These are phyloP conservation scores for Hypoxylon subgilvum DNA, from an alignment of 495 filamentous ascomycete species.

Conservation along the genomic window DNA sequence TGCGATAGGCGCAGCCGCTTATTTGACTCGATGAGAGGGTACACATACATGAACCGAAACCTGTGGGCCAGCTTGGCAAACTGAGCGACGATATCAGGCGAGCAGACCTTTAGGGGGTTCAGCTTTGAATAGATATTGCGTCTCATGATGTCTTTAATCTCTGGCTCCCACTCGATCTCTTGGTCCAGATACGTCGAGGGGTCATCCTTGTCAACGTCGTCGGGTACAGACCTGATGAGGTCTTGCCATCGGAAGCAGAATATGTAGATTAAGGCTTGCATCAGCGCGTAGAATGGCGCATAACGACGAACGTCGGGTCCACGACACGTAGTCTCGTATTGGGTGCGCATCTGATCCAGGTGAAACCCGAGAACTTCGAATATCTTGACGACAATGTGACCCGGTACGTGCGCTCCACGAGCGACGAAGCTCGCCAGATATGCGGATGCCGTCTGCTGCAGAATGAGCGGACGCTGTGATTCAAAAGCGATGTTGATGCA, in stretches of 20 bases:
- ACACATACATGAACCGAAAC: conserved; percentile 85
- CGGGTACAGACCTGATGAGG: conserved; percentile 64
- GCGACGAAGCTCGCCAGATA: conserved; percentile 94
- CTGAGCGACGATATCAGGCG: conserved; percentile 85
- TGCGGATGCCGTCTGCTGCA: conserved; percentile 83
- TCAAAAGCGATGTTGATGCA: conserved; percentile 62
- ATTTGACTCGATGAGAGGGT: conserved; percentile 85
- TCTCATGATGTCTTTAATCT: conserved; percentile 72
- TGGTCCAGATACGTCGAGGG: conserved; percentile 59
- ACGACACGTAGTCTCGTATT: conserved; percentile 70
- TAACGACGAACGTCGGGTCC: conserved; percentile 86
- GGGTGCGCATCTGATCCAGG: conserved; percentile 67
- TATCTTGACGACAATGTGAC: conserved; percentile 75
- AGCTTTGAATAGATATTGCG: conserved; percentile 81
- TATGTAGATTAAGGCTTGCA: conserved; percentile 90
- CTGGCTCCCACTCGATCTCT: conserved; percentile 74
- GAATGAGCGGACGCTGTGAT: conserved; percentile 64
- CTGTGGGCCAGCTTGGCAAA: conserved; percentile 87
- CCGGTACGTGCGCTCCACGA: conserved; percentile 77
- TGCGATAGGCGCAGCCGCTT: conserved; percentile 76
- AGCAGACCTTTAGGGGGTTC: conserved; percentile 95
- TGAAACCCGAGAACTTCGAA: conserved; percentile 76
- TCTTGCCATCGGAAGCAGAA: conserved; percentile 99
- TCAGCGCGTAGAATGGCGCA: conserved; percentile 81
- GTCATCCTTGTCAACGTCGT: conserved; percentile 61